Evolutionary conservation across 2,329 filamentous ascomycete genomes (phyloP).

Genomic region (Westerdykella aurantiaca): DNA sequence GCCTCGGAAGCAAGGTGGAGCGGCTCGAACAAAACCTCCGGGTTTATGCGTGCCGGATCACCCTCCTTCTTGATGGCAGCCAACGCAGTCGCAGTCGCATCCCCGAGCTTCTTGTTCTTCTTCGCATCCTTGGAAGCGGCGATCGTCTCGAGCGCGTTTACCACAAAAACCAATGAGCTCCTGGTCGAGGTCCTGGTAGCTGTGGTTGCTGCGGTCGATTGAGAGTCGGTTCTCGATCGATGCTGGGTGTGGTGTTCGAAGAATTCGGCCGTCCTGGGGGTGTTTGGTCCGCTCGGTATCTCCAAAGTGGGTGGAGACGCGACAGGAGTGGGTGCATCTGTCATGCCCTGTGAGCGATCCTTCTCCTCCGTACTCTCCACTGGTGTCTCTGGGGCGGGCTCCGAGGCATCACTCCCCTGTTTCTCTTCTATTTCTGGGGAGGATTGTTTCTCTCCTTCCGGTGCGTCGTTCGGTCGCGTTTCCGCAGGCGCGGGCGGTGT

Average conservation of each 20-base stretch:
- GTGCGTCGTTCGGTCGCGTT: conserved; percentile 7
- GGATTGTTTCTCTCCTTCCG: conserved; percentile 8
- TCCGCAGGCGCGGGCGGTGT: conserved; percentile 12
- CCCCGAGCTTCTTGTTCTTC: conserved; percentile 76
- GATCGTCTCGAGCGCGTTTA: conserved; percentile 88
- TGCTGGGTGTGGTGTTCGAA: conserved; percentile 27
- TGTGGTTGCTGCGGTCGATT: conserved; percentile 48
- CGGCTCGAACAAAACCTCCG: conserved; percentile 86
- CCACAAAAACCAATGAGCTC: conserved; percentile 93
- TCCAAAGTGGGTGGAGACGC: conserved; percentile 20
- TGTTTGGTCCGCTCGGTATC: conserved; percentile 20
- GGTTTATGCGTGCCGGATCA: conserved; percentile 75
- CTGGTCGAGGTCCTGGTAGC: conserved; percentile 59
- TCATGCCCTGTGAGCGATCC: conserved; percentile 9
- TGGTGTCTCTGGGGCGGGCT: conserved; percentile 13
- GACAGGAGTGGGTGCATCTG: conserved; percentile 14
- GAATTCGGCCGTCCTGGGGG: conserved; percentile 28
- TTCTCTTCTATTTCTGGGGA: conserved; percentile 11
- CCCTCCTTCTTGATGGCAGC: conserved; percentile 74
- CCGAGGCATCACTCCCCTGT: conserved; percentile 15
- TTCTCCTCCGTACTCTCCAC: conserved; percentile 5
- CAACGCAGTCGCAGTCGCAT: conserved; percentile 75
- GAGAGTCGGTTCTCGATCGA: conserved; percentile 54
- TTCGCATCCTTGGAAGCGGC: conserved; percentile 85
- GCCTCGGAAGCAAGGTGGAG: conserved; percentile 85